Percentiles rank a stretch among this genome's conserved stretches.
phyloP scores from a whole-genome alignment of 805 yeast species.

The Dipodascopsis uninucleata region DNA sequence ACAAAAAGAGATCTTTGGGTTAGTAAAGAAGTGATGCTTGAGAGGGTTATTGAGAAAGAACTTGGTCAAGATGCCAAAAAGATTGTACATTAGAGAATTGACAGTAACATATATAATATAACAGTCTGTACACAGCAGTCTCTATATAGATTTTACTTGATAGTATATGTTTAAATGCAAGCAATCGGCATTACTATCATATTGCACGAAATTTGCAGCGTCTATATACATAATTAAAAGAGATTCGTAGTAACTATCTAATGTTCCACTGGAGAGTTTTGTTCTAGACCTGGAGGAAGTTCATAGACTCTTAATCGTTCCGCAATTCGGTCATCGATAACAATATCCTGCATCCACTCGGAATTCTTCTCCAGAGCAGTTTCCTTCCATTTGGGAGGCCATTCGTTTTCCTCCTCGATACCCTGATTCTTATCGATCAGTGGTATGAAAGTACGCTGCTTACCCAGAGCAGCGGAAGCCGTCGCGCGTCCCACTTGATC shows the following conservation, averaged over 20 bases:
- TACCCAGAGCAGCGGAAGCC: conserved; percentile 51
- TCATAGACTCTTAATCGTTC: conserved; percentile 42
- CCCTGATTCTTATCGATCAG: conserved; percentile 43
- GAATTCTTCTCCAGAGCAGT: conserved; percentile 68
- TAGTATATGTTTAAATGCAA: not conserved
- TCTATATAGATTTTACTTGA: not conserved
- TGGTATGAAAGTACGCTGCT: conserved; percentile 51
- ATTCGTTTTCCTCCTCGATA: conserved; percentile 68
- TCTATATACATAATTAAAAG: not conserved
- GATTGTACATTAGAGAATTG: conserved; percentile 17
- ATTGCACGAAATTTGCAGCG: not conserved
- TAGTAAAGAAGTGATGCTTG: conserved; percentile 38
- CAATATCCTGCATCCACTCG: conserved; percentile 82
- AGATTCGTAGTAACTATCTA: not conserved
- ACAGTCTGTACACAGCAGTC: not conserved
- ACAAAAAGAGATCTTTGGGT: conserved; percentile 32
- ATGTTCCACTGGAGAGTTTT: not conserved
- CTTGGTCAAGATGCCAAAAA: conserved; percentile 26
- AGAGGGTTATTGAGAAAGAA: conserved; percentile 31
- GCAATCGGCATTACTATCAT: not conserved
- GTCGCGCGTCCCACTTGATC: conserved; percentile 58
- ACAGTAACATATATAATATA: not conserved
- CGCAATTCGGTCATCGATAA: conserved; percentile 64
- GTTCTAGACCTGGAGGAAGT: conserved; percentile 11
- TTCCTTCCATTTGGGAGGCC: conserved; percentile 83